Percentiles rank a stretch among this genome's conserved stretches.
Conservation (phyloP, 2,329 filamentous ascomycete species). For the Fusarium tjaetaba region DNA sequence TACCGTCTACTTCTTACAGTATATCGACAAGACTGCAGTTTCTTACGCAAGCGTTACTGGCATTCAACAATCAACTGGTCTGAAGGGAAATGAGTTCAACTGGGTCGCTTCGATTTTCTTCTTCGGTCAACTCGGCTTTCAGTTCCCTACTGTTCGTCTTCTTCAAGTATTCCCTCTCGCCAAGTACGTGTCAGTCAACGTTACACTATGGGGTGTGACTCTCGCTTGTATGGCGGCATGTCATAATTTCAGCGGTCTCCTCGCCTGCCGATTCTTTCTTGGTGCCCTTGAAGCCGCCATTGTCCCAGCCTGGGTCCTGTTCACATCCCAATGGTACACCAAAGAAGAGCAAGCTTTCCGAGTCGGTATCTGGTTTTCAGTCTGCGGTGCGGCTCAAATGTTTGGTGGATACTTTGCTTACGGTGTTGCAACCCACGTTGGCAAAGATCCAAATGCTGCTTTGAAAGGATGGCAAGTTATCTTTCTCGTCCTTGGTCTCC, state of each 20-base stretch:
- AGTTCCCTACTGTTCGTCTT: constrained; percentile 52
- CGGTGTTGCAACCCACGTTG: constrained; percentile 30
- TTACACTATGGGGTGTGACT: background rate
- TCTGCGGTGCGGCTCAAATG: constrained; percentile 33
- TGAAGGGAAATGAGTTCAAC: constrained; percentile 55
- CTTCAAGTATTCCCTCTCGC: constrained; percentile 41
- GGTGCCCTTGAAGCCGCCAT: background rate
- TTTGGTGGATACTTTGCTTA: constrained; percentile 39
- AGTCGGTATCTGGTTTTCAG: constrained; percentile 36
- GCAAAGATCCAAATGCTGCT: constrained; percentile 13
- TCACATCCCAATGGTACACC: constrained; percentile 37
- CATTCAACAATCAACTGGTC: constrained; percentile 44
- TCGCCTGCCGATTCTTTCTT: constrained; percentile 2
- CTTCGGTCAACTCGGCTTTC: constrained; percentile 50
- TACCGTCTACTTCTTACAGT: constrained; percentile 39
- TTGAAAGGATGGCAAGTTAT: background rate
- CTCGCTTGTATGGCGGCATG: constrained; percentile 1
- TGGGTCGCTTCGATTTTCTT: constrained; percentile 49
- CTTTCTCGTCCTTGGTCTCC: background rate
- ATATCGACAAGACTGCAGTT: constrained; percentile 42
- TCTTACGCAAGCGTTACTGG: constrained; percentile 41
- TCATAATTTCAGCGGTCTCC: background rate
- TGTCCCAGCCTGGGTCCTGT: constrained; percentile 19
- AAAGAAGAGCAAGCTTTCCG: constrained; percentile 36
- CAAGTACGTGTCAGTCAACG: background rate